phyloP scores from a whole-genome alignment of 2,329 filamentous ascomycete species.

The Septoria linicola region DNA sequence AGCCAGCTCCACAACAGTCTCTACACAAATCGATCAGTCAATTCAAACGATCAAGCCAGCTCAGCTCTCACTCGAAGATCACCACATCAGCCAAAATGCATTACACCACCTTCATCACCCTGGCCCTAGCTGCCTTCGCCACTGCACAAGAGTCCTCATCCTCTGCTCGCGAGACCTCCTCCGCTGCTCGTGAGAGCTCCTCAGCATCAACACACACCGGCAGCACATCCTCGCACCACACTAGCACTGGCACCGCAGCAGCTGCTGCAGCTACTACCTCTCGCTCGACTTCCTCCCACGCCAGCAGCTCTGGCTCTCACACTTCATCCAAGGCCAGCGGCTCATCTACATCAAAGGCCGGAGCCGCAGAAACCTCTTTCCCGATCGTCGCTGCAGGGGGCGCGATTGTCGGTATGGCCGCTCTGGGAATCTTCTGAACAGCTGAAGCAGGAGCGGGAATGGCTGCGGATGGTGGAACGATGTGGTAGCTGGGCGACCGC shows the following conservation, averaged over 20 bases:
- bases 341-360: neutral
- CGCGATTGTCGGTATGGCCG: conserved; percentile 8
- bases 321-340: neutral
- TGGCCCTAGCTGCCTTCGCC: conserved; percentile 5
- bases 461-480: too few species aligned
- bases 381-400: conserved; percentile 2
- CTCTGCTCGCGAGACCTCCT: neutral
- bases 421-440: conserved; percentile 3
- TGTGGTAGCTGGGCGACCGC: too few species aligned
- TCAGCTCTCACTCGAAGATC: neutral
- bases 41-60: neutral
- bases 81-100: neutral
- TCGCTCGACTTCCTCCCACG: neutral
- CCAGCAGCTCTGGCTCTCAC: neutral
- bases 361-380: conserved; percentile 4
- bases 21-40: neutral
- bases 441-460: neutral
- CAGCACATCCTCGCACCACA: neutral
- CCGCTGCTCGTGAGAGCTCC: neutral
- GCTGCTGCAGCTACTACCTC: neutral
- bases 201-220: neutral
- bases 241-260: neutral
- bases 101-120: neutral
- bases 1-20: too few species aligned
- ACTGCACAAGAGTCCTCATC: neutral